phyloP scores from a whole-genome alignment of 129 eudicot genomes.

The Calendula officinalis region DNA sequence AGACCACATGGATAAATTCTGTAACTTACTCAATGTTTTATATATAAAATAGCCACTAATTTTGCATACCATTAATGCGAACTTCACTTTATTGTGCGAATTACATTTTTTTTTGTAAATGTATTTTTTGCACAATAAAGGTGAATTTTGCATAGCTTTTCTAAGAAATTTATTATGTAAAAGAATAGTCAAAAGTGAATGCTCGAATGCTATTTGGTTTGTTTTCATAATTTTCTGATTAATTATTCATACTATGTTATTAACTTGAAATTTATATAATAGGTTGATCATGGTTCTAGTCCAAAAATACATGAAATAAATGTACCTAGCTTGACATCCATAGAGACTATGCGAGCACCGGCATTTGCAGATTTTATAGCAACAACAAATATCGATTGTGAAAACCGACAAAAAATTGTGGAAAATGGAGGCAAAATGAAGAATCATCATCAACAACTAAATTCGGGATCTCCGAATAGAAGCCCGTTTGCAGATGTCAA shows the following conservation, averaged over 20 bases:
- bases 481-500: constrained; percentile 72
- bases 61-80: no score
- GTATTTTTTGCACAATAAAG: no score
- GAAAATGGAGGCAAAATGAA: constrained; percentile 40
- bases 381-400: constrained; percentile 22
- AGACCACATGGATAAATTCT: no score
- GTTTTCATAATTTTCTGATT: background rate
- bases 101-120: no score
- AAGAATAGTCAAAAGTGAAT: no score
- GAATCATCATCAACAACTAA: constrained; percentile 37
- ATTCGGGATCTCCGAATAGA: constrained; percentile 44
- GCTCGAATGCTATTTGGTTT: no score
- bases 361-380: constrained; percentile 34
- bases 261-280: constrained; percentile 22
- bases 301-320: constrained; percentile 45
- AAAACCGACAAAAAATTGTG: constrained; percentile 29
- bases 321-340: constrained; percentile 68
- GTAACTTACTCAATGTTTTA: no score
- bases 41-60: no score
- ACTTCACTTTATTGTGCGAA: no score
- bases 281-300: constrained; percentile 56
- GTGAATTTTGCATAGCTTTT: no score
- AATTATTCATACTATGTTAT: background rate
- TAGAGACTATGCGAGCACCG: constrained; percentile 67
- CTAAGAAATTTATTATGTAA: no score